Evolutionary conservation across 2,329 filamentous ascomycete genomes (phyloP), one percentile per base, ranked within the genome.

Genomic region (Aspergillus fructus): DNA sequence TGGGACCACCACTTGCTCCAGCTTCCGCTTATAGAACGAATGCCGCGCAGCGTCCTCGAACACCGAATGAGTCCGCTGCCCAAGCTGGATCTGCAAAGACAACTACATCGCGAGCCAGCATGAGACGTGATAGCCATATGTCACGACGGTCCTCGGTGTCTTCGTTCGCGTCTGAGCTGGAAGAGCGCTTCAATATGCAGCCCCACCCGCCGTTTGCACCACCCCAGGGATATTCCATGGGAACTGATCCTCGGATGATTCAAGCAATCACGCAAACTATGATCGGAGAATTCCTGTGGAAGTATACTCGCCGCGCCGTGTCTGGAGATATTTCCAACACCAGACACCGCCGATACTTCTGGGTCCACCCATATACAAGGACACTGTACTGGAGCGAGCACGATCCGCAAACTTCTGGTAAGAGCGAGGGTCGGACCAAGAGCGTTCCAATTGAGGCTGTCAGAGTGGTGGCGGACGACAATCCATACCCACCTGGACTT

Each of bases 271-370:
- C 94, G 2, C 93, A 99, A 76, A 97, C 94, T 17, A 99, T 99
- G 94, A 97, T 99, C 70, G 94, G 94, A 55, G 94, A 99, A 74
- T 97, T 93, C 74, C 81, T 99, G 41, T 99, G 94, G 94, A 99
- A 99, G 74, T 99, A 99, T 76, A 99, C 94, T 0, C 89, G 94
- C 68, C 96, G 94, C 78, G 83, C 93, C 59, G 93, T 92, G n/a
- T 88, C 93, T 23, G 89, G 87, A 54, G 90, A 92, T 62, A 86
- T 96, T 76, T 97, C 93, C 15, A 89, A 88, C 66, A 96, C 93
- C 55, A 86, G 94, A 52, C 94, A 99, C 75, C 86, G 91, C 60
- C 88, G 94, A 33, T 99, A 97, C 81, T 99, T 99, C 83, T 99
- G 94, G 94, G 91, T 99, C 21, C 94, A 99, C 71, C 94, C 94